phyloP scores from a whole-genome alignment of 2,329 filamentous ascomycete species.

The Ascochyta pisi region DNA sequence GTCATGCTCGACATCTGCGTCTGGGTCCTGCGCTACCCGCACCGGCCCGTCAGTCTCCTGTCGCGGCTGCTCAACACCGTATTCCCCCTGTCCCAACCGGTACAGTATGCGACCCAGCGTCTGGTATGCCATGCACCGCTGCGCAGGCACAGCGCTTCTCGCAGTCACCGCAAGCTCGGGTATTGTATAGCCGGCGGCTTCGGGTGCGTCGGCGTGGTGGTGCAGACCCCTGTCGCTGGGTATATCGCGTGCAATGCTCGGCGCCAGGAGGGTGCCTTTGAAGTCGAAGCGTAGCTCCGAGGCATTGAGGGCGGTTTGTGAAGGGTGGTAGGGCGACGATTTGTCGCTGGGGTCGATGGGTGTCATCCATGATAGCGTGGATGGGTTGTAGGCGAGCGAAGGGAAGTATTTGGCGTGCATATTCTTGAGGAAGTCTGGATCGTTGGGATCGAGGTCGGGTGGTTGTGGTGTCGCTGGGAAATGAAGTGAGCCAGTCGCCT shows the following conservation, averaged over 20 bases:
- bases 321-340: conserved; percentile 80
- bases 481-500: conserved; percentile 58
- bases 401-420: conserved; percentile 96
- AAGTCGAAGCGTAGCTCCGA: conserved; percentile 90
- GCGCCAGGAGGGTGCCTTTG: conserved; percentile 78
- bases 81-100: conserved; percentile 77
- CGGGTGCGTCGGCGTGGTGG: conserved; percentile 90
- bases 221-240: conserved; percentile 83
- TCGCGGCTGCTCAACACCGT: conserved; percentile 60
- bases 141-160: conserved; percentile 81
- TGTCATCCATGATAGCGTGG: conserved; percentile 88
- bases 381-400: conserved; percentile 81
- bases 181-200: conserved; percentile 93
- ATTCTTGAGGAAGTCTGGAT: conserved; percentile 81
- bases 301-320: conserved; percentile 72
- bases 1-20: conserved; percentile 43
- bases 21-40: conserved; percentile 50
- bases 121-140: conserved; percentile 91
- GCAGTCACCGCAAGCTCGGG: conserved; percentile 82
- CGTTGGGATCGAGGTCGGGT: conserved; percentile 81
- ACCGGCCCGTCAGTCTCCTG: conserved; percentile 56
- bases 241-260: conserved; percentile 74
- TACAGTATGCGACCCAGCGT: conserved; percentile 86
- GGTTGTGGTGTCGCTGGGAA: conserved; percentile 64
- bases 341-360: conserved; percentile 68